Base-by-base conservation (phyloP, 805 yeast species). In the Candida vartiovaarae region DNA sequence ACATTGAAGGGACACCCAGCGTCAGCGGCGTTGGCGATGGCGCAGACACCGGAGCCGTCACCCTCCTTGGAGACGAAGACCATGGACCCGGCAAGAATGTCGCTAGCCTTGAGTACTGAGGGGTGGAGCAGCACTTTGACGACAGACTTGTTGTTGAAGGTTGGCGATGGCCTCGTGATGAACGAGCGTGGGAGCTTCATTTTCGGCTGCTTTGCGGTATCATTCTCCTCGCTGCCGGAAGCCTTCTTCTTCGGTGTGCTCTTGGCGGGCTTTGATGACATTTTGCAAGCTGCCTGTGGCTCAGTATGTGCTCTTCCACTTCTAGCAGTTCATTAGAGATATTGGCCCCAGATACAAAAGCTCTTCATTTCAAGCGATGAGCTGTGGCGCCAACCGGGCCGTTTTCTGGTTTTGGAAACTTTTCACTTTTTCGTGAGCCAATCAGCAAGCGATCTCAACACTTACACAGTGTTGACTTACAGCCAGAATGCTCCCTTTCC, bases 31-130 rank as follows among this genome's bases (percentile, higher is more conserved):
- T 64, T 59, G 4, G 73, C 68, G 6, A 68, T 52, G 1, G 71
- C 80, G 10, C 75, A 54, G 3, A 73, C 54, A 3, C 82, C 82
- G 3, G 39, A 61, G 10, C 45, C 48, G 2, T 70, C 67, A 3
- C 76, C 75, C 36, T 68, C 72, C 45, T 70, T 71, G 23, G 70
- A 57, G 3, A 78, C 48, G 34, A 66, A 55, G 11, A 78, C 71
- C 46, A 78, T 56, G 4, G 73, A 67, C 2, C 80, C 80, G 24
- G 60, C 52, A 6, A 55, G 47, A 9, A 76, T 61, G 23, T 74
- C 82, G 26, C 75, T 56, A 1, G 72, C 74, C 41, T 68, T 68
- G 36, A 77, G 59, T 1, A 74, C 65, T 1, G 71, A 70, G 0
- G 70, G 65, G 43, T 74, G 68, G 3, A 78, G 44, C 24, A 60